These are phyloP conservation scores for Pseudoturritis turrita DNA, from an alignment of 345 rosid genomes.

Conservation along the genomic window DNA sequence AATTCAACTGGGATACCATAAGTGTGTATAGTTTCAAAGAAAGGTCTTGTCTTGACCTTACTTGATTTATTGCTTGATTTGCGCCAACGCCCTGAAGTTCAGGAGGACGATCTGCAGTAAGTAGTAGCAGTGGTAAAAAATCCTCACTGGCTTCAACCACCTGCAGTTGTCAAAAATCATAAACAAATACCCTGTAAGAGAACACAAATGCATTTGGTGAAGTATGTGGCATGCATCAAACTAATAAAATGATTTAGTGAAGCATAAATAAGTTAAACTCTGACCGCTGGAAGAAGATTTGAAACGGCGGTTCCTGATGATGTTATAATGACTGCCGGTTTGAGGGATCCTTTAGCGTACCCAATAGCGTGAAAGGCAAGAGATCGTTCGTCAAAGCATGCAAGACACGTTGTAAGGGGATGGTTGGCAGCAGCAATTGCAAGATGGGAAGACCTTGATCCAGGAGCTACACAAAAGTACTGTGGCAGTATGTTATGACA, in stretches of 20 bases:
- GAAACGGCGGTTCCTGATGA: conserved; percentile 98
- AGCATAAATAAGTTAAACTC: conserved; percentile 25
- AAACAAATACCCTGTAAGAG: not conserved
- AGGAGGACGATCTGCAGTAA: conserved; percentile 97
- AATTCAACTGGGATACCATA: not conserved
- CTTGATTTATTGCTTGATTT: conserved; percentile 94
- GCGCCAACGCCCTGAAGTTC: conserved; percentile 94
- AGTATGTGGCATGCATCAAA: not conserved
- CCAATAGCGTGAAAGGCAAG: conserved; percentile 96
- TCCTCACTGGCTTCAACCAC: conserved; percentile 99
- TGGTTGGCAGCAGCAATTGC: conserved; percentile 90
- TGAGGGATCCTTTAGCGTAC: conserved; percentile 76
- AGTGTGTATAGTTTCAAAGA: not conserved
- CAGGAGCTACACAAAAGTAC: conserved; percentile 97
- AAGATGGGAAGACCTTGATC: conserved; percentile 94
- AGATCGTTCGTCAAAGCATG: conserved; percentile 92
- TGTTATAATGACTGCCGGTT: conserved; percentile 81
- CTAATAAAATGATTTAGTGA: not conserved
- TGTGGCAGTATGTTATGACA: conserved; percentile 44
- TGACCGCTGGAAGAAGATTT: conserved; percentile 97
- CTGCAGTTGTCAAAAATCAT: conserved; percentile 36
- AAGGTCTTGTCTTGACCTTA: conserved; percentile 26
- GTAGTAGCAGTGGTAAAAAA: conserved; percentile 76
- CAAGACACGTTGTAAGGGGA: conserved; percentile 64
- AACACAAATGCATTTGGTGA: not conserved